Conservation (phyloP, 768 basidiomycete species). For the Gyrodon lividus region DNA sequence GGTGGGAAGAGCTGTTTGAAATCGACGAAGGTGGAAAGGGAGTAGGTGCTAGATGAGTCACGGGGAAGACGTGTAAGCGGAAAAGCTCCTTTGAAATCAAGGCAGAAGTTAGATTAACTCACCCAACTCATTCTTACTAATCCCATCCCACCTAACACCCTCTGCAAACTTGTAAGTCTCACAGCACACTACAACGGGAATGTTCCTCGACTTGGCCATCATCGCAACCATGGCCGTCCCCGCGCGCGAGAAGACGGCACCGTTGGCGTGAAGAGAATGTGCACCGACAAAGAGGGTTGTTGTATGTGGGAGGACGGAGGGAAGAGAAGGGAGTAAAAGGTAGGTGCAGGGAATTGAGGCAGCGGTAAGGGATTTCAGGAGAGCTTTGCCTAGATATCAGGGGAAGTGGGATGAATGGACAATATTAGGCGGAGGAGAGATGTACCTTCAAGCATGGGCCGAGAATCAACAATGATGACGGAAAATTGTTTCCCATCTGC, state of each 20-base stretch:
- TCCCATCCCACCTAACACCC: slow-evolving; percentile 86
- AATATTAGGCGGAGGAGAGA: neutral
- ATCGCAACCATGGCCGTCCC: slow-evolving; percentile 96
- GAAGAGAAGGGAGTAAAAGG: slow-evolving; percentile 82
- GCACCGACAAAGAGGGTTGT: slow-evolving; percentile 89
- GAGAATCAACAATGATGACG: slow-evolving; percentile 92
- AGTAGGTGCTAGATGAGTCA: slow-evolving; percentile 24
- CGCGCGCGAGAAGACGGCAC: slow-evolving; percentile 88
- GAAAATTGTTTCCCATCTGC: slow-evolving; percentile 75
- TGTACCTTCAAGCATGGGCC: slow-evolving; percentile 87
- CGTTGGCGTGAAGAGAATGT: slow-evolving; percentile 92
- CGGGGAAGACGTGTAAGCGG: slow-evolving; percentile 3
- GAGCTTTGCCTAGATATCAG: slow-evolving; percentile 61
- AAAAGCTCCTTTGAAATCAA: too few species aligned
- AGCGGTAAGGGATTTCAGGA: slow-evolving; percentile 67
- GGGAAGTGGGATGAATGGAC: neutral
- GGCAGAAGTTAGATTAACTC: slow-evolving; percentile 16
- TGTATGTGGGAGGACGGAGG: slow-evolving; percentile 76
- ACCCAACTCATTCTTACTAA: slow-evolving; percentile 97
- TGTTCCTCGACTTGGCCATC: slow-evolving; percentile 86
- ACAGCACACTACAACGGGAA: slow-evolving; percentile 95
- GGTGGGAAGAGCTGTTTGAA: slow-evolving; percentile 3
- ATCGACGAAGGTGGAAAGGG: slow-evolving; percentile 21
- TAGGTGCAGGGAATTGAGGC: slow-evolving; percentile 84
- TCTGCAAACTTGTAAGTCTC: slow-evolving; percentile 99